A percentile compares a stretch with the other conserved stretches of the same genome.
Evolutionary conservation across 768 basidiomycete genomes (phyloP).

Genomic region (Leccinum pellstonianum): DNA sequence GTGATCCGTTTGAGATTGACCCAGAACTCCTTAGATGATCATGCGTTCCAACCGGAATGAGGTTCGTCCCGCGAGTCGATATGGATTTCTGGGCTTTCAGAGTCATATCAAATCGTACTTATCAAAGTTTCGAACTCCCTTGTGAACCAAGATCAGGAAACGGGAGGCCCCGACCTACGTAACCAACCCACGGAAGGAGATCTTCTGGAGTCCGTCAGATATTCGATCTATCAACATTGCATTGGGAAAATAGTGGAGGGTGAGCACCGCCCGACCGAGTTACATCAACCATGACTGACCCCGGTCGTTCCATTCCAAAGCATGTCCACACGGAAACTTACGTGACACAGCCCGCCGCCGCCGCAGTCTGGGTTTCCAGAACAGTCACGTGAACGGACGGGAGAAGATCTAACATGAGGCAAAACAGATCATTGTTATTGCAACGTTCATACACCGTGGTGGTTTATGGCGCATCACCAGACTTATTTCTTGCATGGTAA

Average conservation of each 20-base stretch:
- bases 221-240: background rate
- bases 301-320: background rate
- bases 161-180: too few species aligned
- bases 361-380: too few species aligned
- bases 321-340: background rate
- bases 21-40: background rate
- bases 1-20: background rate
- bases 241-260: background rate
- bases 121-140: background rate
- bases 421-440: too few species aligned
- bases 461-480: background rate
- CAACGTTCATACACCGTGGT: background rate
- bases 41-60: background rate
- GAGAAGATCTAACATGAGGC: background rate
- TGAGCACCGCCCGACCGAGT: background rate
- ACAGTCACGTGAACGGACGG: background rate
- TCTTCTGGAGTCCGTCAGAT: background rate
- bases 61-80: background rate
- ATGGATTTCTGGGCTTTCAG: background rate
- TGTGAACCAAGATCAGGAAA: background rate
- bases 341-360: too few species aligned
- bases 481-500: background rate
- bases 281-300: background rate
- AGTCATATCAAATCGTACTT: background rate
- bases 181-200: background rate